Base-by-base conservation (phyloP, 495 filamentous ascomycete species). In the Daldinia caldariorum region DNA sequence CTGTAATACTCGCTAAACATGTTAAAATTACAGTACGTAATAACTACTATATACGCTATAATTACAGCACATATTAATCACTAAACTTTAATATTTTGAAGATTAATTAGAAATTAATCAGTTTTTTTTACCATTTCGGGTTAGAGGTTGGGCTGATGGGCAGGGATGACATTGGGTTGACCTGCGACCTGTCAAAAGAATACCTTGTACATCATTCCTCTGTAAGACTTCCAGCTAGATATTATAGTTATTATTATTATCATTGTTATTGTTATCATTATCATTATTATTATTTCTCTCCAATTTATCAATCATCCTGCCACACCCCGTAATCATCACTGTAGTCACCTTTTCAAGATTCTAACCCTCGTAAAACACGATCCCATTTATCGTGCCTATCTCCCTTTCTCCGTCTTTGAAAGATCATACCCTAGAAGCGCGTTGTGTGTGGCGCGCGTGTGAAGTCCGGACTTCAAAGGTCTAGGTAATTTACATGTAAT, bases 371-470 rank as follows among this genome's bases (percentile, higher is more conserved):
- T n/a, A 31, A n/a, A 34, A 35, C 6, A 35, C 3, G 14, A 29
- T 51, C 12, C 10, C 26, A 16, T 7, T 7, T 31, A 3, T 16
- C 10, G 6, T 51, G 26, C 26, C 3, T 14, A 51, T 53, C 26
- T 31, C 6, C 14, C 1, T 35, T 53, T 32, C 26, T 4, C 49
- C 7, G 22, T 53, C 26, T 53, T 53, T 1, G 49, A 53, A 16
- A 53, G 5, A 32, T 53, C 8, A 53, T 53, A 31, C 49, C 49
- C 12, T 53, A 53, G 26, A 53, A 53, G 34, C 22, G 26, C n/a
- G 13, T 2, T 16, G 7, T 53, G 14, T 16, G 7, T 53, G 14
- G 12, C 31, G 13, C 26, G 49, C 49, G 29, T 53, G n/a, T 53
- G n/a, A 35, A 53, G 32, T 32, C 26, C 49, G 29, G 49, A 53